Evolutionary conservation across 495 filamentous ascomycete species (phyloP).

Genomic region (Annulohypoxylon maeteangense): DNA sequence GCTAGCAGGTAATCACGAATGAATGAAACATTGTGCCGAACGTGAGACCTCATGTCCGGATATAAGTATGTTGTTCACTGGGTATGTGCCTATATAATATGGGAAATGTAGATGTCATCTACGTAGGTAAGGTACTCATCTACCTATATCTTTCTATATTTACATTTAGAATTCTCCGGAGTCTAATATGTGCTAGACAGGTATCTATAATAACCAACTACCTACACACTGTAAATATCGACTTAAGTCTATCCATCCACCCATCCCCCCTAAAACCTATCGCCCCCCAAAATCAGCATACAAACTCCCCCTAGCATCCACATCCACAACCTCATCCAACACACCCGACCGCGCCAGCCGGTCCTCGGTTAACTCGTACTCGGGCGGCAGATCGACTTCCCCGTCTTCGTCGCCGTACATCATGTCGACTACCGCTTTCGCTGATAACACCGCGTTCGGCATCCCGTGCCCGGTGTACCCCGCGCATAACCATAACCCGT

Average conservation of each 20-base stretch:
- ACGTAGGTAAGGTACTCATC: background rate
- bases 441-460: slow-evolving; percentile 78
- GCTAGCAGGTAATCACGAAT: slow-evolving; percentile 6
- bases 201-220: background rate
- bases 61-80: background rate
- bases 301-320: slow-evolving; percentile 40
- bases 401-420: slow-evolving; percentile 56
- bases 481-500: slow-evolving; percentile 65
- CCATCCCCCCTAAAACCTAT: background rate
- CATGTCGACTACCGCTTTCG: slow-evolving; percentile 72
- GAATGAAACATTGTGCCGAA: slow-evolving; percentile 14
- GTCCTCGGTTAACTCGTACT: slow-evolving; percentile 59
- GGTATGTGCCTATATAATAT: background rate
- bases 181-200: background rate
- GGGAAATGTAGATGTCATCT: background rate
- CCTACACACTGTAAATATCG: background rate
- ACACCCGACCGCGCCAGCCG: slow-evolving; percentile 45
- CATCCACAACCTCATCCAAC: slow-evolving; percentile 33
- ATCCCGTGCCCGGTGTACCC: slow-evolving; percentile 84
- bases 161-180: no score
- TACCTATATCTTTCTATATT: background rate
- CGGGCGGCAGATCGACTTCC: slow-evolving; percentile 51
- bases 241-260: background rate
- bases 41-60: background rate
- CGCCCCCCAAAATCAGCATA: slow-evolving; percentile 28